Evolutionary conservation across 1,139 yeast species (phyloP).

Genomic region (Hyphopichia fennica): DNA sequence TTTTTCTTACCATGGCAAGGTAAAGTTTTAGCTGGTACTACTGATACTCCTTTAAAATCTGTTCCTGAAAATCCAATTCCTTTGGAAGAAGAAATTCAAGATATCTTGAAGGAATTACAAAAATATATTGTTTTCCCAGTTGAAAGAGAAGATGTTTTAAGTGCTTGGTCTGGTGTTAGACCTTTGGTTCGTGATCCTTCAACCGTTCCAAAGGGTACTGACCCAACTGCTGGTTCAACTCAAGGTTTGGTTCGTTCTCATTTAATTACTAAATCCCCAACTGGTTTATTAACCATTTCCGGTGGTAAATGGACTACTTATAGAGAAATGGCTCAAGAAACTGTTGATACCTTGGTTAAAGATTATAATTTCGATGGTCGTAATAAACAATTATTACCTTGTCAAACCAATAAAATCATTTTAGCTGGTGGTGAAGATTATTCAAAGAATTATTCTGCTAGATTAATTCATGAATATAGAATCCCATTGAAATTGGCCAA

Average conservation of each 20-base stretch:
- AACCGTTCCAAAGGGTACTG: slow-evolving; percentile 48
- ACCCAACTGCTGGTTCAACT: slow-evolving; percentile 48
- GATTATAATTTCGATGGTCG: slow-evolving; percentile 42
- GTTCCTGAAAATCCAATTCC: slow-evolving; percentile 87
- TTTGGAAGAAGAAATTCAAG: slow-evolving; percentile 85
- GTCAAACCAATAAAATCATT: slow-evolving; percentile 62
- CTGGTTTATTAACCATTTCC: slow-evolving; percentile 83
- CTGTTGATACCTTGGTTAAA: slow-evolving; percentile 73
- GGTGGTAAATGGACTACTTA: slow-evolving; percentile 99
- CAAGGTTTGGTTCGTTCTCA: slow-evolving; percentile 92
- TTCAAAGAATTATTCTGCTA: slow-evolving; percentile 69
- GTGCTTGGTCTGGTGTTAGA: slow-evolving; percentile 97
- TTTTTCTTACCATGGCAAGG: slow-evolving; percentile 99
- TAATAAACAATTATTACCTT: slow-evolving; percentile 42
- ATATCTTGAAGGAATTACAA: slow-evolving; percentile 82
- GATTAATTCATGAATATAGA: slow-evolving; percentile 77
- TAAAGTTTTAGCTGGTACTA: slow-evolving; percentile 93
- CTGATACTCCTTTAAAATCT: slow-evolving; percentile 76
- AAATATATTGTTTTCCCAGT: slow-evolving; percentile 89
- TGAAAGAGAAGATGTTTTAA: slow-evolving; percentile 83
- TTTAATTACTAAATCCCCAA: slow-evolving; percentile 67
- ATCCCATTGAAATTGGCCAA: slow-evolving; percentile 76
- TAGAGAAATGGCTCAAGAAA: slow-evolving; percentile 97
- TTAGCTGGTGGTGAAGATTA: slow-evolving; percentile 76
- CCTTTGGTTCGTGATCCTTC: slow-evolving; percentile 91